A percentile compares a stretch with the other conserved stretches of the same genome.
These are phyloP conservation scores for Russula griseocarnosa DNA, from an alignment of 768 basidiomycete genomes.

Conservation along the genomic window DNA sequence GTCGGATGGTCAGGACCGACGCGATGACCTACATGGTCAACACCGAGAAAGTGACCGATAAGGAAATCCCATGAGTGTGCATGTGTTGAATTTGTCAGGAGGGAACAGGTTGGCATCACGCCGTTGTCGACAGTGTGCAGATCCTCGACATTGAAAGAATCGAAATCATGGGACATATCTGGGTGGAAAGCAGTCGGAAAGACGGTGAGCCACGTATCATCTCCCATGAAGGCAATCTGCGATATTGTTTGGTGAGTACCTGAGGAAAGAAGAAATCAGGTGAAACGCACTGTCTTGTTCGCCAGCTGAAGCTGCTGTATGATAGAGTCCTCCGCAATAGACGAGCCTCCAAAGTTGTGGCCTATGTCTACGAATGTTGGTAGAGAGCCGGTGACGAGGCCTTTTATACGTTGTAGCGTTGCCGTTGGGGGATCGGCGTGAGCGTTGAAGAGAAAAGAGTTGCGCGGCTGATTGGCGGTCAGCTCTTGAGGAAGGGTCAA, in stretches of 20 bases:
- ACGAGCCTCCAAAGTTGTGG: slow-evolving; percentile 86
- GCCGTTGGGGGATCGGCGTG: slow-evolving; percentile 96
- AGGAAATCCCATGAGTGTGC: slow-evolving; percentile 73
- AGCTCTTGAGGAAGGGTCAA: slow-evolving; percentile 72
- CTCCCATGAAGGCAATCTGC: slow-evolving; percentile 87
- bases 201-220: slow-evolving; percentile 93
- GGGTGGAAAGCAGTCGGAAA: slow-evolving; percentile 72
- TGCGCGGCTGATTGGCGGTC: slow-evolving; percentile 54
- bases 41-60: slow-evolving; percentile 90
- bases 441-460: slow-evolving; percentile 84
- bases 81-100: slow-evolving; percentile 48
- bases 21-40: slow-evolving; percentile 95
- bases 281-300: slow-evolving; percentile 53
- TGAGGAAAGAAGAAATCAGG: too few species aligned
- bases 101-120: slow-evolving; percentile 80
- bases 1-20: slow-evolving; percentile 84
- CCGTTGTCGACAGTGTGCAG: slow-evolving; percentile 93
- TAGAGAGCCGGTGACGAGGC: slow-evolving; percentile 88
- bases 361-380: slow-evolving; percentile 96
- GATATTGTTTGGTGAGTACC: slow-evolving; percentile 4
- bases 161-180: slow-evolving; percentile 79
- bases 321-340: slow-evolving; percentile 84
- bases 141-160: slow-evolving; percentile 98
- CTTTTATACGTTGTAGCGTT: slow-evolving; percentile 93
- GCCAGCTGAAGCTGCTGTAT: slow-evolving; percentile 62